Conservation (phyloP, 345 rosid species). For the Psidium guajava region DNA sequence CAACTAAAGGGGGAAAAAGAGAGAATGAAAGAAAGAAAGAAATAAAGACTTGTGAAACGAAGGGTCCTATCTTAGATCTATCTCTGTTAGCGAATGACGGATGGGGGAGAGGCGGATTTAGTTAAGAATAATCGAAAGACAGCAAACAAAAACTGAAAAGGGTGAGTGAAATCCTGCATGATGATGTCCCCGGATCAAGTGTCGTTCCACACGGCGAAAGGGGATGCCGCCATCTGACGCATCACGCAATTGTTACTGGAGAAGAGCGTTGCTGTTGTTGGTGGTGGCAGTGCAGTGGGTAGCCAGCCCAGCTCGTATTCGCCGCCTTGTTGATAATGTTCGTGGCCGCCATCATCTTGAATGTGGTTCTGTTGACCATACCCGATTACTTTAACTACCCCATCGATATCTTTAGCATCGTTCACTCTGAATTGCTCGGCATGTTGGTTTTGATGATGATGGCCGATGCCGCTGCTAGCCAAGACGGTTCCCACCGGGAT, state of each 20-base stretch:
- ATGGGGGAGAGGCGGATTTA: neutral
- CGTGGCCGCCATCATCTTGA: neutral
- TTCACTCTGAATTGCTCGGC: neutral
- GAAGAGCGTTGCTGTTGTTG: neutral
- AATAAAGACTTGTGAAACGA: neutral
- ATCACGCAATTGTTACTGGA: neutral
- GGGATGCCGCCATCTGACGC: neutral
- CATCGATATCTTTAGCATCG: neutral
- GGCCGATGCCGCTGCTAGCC: slow-evolving; percentile 5
- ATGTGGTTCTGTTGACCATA: neutral
- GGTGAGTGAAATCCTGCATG: neutral
- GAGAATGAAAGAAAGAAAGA: neutral
- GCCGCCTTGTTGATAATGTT: neutral
- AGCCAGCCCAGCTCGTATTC: neutral
- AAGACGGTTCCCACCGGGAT: slow-evolving; percentile 26
- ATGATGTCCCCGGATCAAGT: neutral
- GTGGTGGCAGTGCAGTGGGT: neutral
- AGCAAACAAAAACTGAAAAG: neutral
- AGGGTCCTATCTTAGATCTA: neutral
- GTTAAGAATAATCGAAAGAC: neutral
- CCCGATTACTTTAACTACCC: neutral
- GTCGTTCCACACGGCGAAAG: neutral
- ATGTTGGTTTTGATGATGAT: neutral
- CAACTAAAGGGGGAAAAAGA: neutral
- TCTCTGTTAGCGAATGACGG: neutral